Percentiles rank a stretch among this genome's conserved stretches.
These are phyloP conservation scores for baker's yeast (Saccharomyces cerevisiae) DNA, from an alignment of 805 yeast genomes.

Conservation along the genomic window DNA sequence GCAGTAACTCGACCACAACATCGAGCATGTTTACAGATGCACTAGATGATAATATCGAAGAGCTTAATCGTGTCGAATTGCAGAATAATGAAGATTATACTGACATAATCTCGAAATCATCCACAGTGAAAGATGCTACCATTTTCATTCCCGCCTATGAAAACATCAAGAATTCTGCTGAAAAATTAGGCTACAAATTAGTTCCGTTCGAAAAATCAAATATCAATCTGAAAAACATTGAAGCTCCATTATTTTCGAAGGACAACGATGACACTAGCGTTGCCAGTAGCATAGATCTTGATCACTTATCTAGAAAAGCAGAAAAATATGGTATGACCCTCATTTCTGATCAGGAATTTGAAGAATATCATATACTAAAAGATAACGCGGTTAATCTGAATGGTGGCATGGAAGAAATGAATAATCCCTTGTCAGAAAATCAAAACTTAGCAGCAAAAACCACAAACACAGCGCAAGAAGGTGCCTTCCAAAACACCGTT, in stretches of 20 bases:
- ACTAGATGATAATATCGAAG: not conserved
- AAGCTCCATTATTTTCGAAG: not conserved
- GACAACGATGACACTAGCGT: conserved; percentile 9
- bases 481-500: no score
- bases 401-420: not conserved
- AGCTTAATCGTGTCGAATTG: conserved; percentile 1
- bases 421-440: conserved; percentile 1
- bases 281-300: not conserved
- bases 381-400: not conserved
- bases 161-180: conserved; percentile 8
- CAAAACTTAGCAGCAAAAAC: conserved; percentile 5
- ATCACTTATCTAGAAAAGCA: conserved; percentile 19
- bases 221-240: not conserved
- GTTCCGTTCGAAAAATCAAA: conserved; percentile 5
- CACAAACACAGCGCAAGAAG: not conserved
- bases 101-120: conserved; percentile 6
- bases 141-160: conserved; percentile 2
- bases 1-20: not conserved
- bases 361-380: conserved; percentile 3
- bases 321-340: conserved; percentile 15
- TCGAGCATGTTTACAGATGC: not conserved
- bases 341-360: conserved; percentile 7
- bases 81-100: not conserved
- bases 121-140: conserved; percentile 4
- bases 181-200: conserved; percentile 10